phyloP scores from a whole-genome alignment of 164 flowering plant genomes.

The Magnolia sinica region DNA sequence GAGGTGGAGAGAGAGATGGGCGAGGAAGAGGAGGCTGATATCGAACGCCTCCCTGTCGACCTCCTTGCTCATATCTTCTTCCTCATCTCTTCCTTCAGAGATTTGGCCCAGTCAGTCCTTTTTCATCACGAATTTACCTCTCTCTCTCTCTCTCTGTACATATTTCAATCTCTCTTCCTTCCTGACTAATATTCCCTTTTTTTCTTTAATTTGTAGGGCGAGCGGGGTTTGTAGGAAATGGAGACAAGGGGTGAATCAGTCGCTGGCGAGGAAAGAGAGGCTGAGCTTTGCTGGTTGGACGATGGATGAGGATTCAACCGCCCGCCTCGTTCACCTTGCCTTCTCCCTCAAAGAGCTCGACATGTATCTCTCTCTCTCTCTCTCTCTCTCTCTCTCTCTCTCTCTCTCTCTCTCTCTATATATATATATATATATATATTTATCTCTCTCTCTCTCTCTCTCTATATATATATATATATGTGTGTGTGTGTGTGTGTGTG shows the following conservation, averaged over 20 bases:
- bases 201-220: slow-evolving; percentile 2
- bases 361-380: slow-evolving; percentile 40
- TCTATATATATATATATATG: too few relatives aligned
- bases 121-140: too few relatives aligned
- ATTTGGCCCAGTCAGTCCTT: slow-evolving; percentile 56
- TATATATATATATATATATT: too few relatives aligned
- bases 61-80: slow-evolving; percentile 57
- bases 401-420: too few relatives aligned
- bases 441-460: too few relatives aligned
- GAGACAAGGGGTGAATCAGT: slow-evolving; percentile 76
- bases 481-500: too few relatives aligned
- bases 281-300: slow-evolving; percentile 84
- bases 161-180: not conserved
- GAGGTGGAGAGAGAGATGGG: not conserved
- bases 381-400: too few relatives aligned
- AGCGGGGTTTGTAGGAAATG: slow-evolving; percentile 78
- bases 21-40: slow-evolving; percentile 35
- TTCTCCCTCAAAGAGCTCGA: slow-evolving; percentile 85
- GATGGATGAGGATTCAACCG: slow-evolving; percentile 84
- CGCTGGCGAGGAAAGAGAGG: slow-evolving; percentile 56
- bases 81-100: slow-evolving; percentile 52
- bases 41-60: slow-evolving; percentile 67
- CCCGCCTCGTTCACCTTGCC: slow-evolving; percentile 63
- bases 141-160: not conserved
- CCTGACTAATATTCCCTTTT: not conserved